Evolutionary conservation across 305 asterid species (phyloP).

Genomic region (Fraxinus velutina): DNA sequence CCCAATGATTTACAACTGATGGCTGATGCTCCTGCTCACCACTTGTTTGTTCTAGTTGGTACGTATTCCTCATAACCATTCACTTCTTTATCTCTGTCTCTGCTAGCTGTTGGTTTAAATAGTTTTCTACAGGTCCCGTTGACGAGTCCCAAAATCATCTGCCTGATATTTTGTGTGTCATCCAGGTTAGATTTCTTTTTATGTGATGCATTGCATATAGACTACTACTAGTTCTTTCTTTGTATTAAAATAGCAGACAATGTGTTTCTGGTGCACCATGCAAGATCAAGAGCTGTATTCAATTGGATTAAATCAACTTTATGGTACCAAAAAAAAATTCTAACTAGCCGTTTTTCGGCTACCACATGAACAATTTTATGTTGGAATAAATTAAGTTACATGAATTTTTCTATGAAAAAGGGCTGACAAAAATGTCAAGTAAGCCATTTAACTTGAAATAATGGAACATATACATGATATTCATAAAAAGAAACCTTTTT

Average conservation of each 20-base stretch:
- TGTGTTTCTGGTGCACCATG: not conserved
- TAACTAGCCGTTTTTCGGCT: not conserved
- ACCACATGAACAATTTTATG: not conserved
- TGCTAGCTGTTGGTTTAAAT: conserved; percentile 22
- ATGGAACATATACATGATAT: not conserved
- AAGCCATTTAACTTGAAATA: not conserved
- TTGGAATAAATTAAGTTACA: not conserved
- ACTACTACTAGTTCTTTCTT: not conserved
- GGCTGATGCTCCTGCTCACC: conserved; percentile 99
- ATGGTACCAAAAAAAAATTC: not conserved
- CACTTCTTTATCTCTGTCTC: not conserved
- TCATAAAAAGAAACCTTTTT: not conserved
- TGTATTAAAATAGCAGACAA: not conserved
- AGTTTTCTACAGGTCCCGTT: conserved; percentile 68
- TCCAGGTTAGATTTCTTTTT: conserved; percentile 54
- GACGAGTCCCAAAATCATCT: conserved; percentile 76
- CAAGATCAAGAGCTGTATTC: not conserved
- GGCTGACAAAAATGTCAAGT: not conserved
- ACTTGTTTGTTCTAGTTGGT: conserved; percentile 94
- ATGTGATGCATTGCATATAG: not conserved
- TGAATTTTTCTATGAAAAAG: not conserved
- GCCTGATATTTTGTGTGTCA: conserved; percentile 81
- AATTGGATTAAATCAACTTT: not conserved
- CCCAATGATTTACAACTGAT: conserved; percentile 89
- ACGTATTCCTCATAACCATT: conserved; percentile 22